Conservation (phyloP, 768 basidiomycete genomes). For the Leccinum boreale region DNA sequence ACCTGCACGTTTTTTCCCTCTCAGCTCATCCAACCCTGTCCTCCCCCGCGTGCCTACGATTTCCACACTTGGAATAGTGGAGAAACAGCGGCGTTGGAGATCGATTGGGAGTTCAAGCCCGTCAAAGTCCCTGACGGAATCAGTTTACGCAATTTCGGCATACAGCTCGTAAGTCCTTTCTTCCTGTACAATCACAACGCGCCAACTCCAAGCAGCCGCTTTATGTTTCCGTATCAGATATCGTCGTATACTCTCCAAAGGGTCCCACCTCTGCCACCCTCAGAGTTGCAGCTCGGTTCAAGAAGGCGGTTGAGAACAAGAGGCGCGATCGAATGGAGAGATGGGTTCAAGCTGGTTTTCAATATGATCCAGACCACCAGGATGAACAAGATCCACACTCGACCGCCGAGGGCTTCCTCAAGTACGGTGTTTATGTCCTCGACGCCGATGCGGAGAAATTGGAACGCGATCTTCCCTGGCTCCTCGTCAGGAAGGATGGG, state of each 20-base stretch:
- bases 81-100: conserved; percentile 14
- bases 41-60: conserved; percentile 18
- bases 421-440: conserved; percentile 31
- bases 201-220: conserved; percentile 54
- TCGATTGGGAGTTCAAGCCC: conserved; percentile 65
- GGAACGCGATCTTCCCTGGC: conserved; percentile 29
- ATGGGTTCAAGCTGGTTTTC: conserved; percentile 20
- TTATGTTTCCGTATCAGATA: conserved; percentile 84
- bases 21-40: conserved; percentile 38
- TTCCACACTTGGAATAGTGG: conserved; percentile 20
- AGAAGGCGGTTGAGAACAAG: conserved; percentile 58
- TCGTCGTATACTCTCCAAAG: conserved; percentile 80
- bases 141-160: conserved; percentile 82
- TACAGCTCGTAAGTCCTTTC: conserved; percentile 69
- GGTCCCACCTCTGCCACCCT: conserved; percentile 54
- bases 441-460: conserved; percentile 26
- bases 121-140: conserved; percentile 77
- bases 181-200: neutral
- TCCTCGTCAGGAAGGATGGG: conserved; percentile 27
- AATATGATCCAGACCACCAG: conserved; percentile 1
- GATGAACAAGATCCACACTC: conserved; percentile 20
- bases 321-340: conserved; percentile 42
- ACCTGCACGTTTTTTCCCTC: conserved; percentile 51
- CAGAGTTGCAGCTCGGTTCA: conserved; percentile 63
- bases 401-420: conserved; percentile 26